Evolutionary conservation across 108 stramenopile genomes (phyloP), one percentile per base, ranked within the genome.

Genomic region (Skeletonema menzelii): DNA sequence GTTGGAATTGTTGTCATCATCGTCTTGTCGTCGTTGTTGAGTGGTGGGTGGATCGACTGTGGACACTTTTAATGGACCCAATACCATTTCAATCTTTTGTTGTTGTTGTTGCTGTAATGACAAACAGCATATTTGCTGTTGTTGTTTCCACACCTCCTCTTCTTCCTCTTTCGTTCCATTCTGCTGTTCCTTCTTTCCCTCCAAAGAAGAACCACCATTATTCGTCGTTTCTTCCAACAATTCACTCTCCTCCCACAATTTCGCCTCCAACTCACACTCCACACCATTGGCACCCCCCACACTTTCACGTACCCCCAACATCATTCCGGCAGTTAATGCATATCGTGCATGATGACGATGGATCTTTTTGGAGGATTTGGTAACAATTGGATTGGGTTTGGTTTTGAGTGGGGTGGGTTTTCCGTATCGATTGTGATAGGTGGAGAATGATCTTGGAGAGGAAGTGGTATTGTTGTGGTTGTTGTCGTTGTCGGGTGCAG

Each of bases 301-400:
- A 38, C 67, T 59, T 38, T 82, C 78, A 5, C 92, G 70, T 12
- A 97, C 86, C 0, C 94, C 94, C 27, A 94, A 82, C 95, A 96
- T 95, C 96, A 97, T 97, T 19, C 92, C 91, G 15, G 90, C 90
- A 24, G 89, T 82, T 2, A 96, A 69, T 11, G 85, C 83, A 57
- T 93, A 93, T 44, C 86, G 87, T 15, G 89, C 88, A 61, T 92
- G 93, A 49, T 80, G 79, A 59, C 75, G 86, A 8, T 87, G 71
- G 47, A 95, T 93, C 64, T 73, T 78, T 53, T 82, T 85, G 14
- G 69, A 69, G 12, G 64, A 56, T 42, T 63, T 73, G 13, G 37
- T 47, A 19, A 78, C 77, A 15, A 78, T 78, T 30, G 77, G 77
- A 67, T 78, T 78, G 15, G 77, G 77, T 17, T 44, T 55, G 31